Base-by-base conservation (phyloP, 768 basidiomycete species). In the Lactifluus piperatus region DNA sequence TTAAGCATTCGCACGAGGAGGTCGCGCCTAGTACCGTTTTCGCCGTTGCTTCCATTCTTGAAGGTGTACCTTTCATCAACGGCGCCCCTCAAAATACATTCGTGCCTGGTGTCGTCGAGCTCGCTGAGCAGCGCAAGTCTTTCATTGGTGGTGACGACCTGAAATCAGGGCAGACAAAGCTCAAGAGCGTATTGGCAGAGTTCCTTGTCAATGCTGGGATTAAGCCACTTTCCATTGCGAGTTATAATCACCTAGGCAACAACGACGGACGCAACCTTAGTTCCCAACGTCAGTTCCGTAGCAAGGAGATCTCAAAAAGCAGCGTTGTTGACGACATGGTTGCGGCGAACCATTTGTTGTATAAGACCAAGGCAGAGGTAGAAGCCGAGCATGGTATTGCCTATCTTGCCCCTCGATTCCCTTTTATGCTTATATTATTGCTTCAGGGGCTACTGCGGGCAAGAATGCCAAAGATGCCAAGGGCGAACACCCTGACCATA, bases 11-110 rank as follows among this genome's bases (percentile, higher is more conserved):
- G 14, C 94, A 98, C 77, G 77, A 81, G 20, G 95, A 98, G 72
- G 86, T 98, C n/a, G 93, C 94, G 8, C 95, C 95, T 5, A 95
- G 93, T 51, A 95, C 94, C 48, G 71, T 98, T 65, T 98, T 97
- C 69, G 95, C 95, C 20, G 87, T 97, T 60, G 95, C 94, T 9
- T 80, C 93, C 30, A 95, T 98, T 71, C 86, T 97, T 66, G 95
- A 98, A 74, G 88, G 88, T 57, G 84, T 87, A 69, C 93, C 95
- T 20, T 99, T 94, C 79, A 82, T 98, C 69, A 97, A 97, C 69
- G 95, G 95, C 51, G 94, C 95, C 10, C 95, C 95, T 6, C 94
- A 98, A 80, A 99, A 99, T 81, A 97, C 95, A 4, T 97, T 97
- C 67, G 94, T 99, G 26, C 95, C 95, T 0, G 95, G 95, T 63